phyloP scores from a whole-genome alignment of 2,329 filamentous ascomycete genomes.

The Thyridium curvatum region DNA sequence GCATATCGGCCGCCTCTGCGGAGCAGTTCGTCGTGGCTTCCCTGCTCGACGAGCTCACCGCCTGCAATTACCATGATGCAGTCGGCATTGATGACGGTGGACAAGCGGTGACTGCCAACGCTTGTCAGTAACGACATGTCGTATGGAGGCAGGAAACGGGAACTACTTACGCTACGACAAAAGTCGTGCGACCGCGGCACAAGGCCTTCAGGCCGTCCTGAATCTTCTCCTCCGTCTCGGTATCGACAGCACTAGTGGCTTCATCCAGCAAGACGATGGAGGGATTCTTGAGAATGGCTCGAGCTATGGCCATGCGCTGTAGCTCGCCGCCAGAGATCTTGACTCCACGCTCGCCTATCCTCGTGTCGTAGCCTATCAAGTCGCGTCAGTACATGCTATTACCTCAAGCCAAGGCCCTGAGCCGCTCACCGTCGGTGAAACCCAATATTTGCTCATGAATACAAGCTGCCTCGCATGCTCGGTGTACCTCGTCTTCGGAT shows the following conservation, averaged over 20 bases:
- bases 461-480: constrained; percentile 47
- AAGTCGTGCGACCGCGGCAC: constrained; percentile 57
- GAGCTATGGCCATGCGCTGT: constrained; percentile 61
- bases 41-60: constrained; percentile 58
- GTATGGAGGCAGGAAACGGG: constrained; percentile 4
- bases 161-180: constrained; percentile 54
- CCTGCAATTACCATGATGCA: constrained; percentile 59
- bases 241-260: constrained; percentile 71
- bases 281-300: constrained; percentile 67
- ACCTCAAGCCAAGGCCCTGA: too few relatives aligned
- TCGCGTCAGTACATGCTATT: neutral
- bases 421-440: constrained; percentile 39
- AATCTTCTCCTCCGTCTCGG: constrained; percentile 61
- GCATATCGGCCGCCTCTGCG: constrained; percentile 54
- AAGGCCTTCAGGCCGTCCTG: constrained; percentile 54
- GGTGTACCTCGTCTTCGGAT: constrained; percentile 47
- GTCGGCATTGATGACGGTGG: constrained; percentile 65
- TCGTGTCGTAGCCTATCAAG: constrained; percentile 37
- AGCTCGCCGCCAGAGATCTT: constrained; percentile 62
- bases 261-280: constrained; percentile 74
- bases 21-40: constrained; percentile 54
- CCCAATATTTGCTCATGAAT: constrained; percentile 52
- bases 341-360: constrained; percentile 44
- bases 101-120: constrained; percentile 52
- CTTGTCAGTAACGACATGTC: neutral